Evolutionary conservation across 805 yeast species (phyloP), one percentile per base, ranked within the genome.

Genomic region (Barnettozyma botsteinii): DNA sequence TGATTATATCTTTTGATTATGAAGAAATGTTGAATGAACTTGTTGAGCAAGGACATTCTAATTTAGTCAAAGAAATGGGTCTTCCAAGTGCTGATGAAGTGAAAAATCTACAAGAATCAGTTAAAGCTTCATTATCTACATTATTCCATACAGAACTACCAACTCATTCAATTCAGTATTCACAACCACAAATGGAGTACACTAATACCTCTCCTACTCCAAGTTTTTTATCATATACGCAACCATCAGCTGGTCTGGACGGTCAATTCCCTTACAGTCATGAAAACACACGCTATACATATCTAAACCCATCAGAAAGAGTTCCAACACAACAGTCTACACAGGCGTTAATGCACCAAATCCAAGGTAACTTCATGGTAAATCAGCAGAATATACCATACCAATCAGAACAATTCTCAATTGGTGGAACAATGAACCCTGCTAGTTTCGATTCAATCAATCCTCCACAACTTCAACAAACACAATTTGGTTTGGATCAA

Each of bases 1-100:
- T 63, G 7, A 46, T 62, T 14, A 56, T 61, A 26, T 63, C 61
- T 0, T 63, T 63, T 37, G 56, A 60, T 27, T 61, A 51, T 39
- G 47, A 38, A 4, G 47, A 47, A 4, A 42, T 42, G 5, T 20
- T 52, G 32, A 38, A 38, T 17, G 52, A 51, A 20, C 26, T 53
- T 19, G 15, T 33, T 7, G 43, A 35, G 13, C 47, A 52, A 21
- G 53, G 52, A 2, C 46, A 45, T 25, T 40, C 20, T 8, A 43
- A 40, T 10, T 25, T 53, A n/a, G 36, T 48, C 2, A 8, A 28
- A 12, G 42, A 47, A 20, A 45, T 42, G 38, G 38, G 35, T 1
- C 37, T 51, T 4, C 57, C 57, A 14, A 17, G 44, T 0, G 46
- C 22, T n/a, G 45, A 43, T 7, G 41, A 52, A 28, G 48, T 49